Base-by-base conservation (phyloP, 2,329 filamentous ascomycete species). In the Hypoxylon sp. region DNA sequence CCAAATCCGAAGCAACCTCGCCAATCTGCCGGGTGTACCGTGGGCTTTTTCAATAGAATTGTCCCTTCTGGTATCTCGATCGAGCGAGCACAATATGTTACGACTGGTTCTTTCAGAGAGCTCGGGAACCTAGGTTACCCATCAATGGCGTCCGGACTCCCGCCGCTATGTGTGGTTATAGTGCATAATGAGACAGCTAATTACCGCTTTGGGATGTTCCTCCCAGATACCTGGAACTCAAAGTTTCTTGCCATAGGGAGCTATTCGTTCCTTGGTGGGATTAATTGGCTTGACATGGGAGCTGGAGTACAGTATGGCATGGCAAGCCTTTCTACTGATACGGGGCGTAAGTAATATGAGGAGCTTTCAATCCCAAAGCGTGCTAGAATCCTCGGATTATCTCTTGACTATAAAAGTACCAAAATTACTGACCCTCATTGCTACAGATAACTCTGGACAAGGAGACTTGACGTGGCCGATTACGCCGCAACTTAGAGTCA, bases 291-390 rank as follows among this genome's bases (percentile, higher is more conserved):
- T 19, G 76, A 78, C 11, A 75, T 72, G 70, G 70, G 67, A 13
- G 44, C 70, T 0, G 73, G 72, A 10, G 54, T 51, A 4, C 55
- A 72, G 5, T 78, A 74, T 35, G 78, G 78, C 0, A 76, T 78
- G 61, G 78, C 78, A 8, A 72, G 74, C n/a, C 71, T 80, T 31
- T 74, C 76, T 3, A 81, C 79, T 0, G 78, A 81, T 59, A 80
- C 78, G 0, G 80, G 80, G 0, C 80, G 39, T 44, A 44, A 44
- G 39, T 44, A 22, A 11, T 44, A 44, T 44, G 8, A 5, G 22
- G 39, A 44, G 2, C 5, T 44, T 8, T 9, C 29, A 31, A 31
- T 9, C 29, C 6, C 6, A 9, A 8, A 31, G 5, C 29, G 8
- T 8, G 29, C 6, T 31, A 9, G 29, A 31, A 31, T 31, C 29